Base-by-base conservation (phyloP, 768 basidiomycete species). In the Steccherinum ochraceum region DNA sequence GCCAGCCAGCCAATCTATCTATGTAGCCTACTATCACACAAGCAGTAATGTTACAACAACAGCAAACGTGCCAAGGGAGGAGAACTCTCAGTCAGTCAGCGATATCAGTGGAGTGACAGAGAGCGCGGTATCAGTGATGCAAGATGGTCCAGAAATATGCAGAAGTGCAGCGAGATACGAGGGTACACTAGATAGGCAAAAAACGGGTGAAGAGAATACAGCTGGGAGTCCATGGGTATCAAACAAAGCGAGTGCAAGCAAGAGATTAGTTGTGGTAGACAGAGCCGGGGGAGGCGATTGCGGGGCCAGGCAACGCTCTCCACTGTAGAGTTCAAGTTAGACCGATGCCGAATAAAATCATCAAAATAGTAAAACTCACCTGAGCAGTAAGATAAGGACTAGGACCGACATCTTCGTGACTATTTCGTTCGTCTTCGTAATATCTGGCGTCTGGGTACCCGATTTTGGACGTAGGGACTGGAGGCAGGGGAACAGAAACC, bases 401-500 rank as follows among this genome's bases (percentile, higher is more conserved):
- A 25, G 56, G 44, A 35, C 66, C 65, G 19, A 58, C 54, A 27
- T 51, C 57, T 43, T 55, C 60, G 55, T 63, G 65, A 48, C 69
- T 64, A 46, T 63, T 59, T 43, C 57, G 56, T 46, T 71, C 69
- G 26, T 75, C 73, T 24, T 67, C 68, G 30, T 35, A 16, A 20
- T 62, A 58, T 23, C 63, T 58, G 35, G 56, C 63, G 12, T 52
- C 46, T 27, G 53, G 60, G 57, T 68, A 73, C 48, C 61, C 56
- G 48, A 60, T 61, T 30, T 55, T 47, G 5, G 63, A 60, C 16
- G 71, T 66, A 21, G 63, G 56, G 27, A 63, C 63, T 3, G 68
- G 65, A 40, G 72, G 69, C 55, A 72, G 64, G 45, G 69, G 65
- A 11, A 64, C 57, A 30, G 71, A 65, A 47, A 72, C 60, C 23